These are phyloP conservation scores for Scleromitrula shiraiana DNA, from an alignment of 2,329 filamentous ascomycete species.

Conservation along the genomic window DNA sequence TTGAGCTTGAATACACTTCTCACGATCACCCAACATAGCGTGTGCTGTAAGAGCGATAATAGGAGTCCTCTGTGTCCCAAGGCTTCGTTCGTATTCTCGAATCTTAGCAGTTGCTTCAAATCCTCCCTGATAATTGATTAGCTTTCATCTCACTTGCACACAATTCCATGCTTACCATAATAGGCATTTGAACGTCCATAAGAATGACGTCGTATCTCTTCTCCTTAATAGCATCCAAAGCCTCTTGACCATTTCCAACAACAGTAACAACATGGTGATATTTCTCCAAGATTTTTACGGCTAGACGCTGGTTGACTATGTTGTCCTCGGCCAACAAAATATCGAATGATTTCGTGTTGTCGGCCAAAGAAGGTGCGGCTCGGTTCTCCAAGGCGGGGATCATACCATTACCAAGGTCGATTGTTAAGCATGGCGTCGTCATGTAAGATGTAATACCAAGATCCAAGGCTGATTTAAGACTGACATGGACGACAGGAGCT, in stretches of 20 bases:
- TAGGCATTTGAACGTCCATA: slow-evolving; percentile 99
- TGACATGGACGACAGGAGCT: slow-evolving; percentile 82
- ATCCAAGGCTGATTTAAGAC: slow-evolving; percentile 86
- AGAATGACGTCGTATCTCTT: slow-evolving; percentile 93
- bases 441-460: slow-evolving; percentile 98
- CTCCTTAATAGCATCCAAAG: slow-evolving; percentile 83
- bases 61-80: slow-evolving; percentile 74
- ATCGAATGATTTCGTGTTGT: slow-evolving; percentile 92
- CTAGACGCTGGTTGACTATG: slow-evolving; percentile 89
- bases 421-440: slow-evolving; percentile 90
- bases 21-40: slow-evolving; percentile 95
- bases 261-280: slow-evolving; percentile 91
- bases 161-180: slow-evolving; percentile 60
- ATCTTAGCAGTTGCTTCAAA: slow-evolving; percentile 98
- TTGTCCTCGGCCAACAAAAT: slow-evolving; percentile 96
- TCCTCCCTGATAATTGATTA: slow-evolving; percentile 59
- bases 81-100: slow-evolving; percentile 81
- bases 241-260: slow-evolving; percentile 89
- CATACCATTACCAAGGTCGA: slow-evolving; percentile 93
- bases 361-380: slow-evolving; percentile 81
- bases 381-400: slow-evolving; percentile 90
- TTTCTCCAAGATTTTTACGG: slow-evolving; percentile 94
- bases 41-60: slow-evolving; percentile 97
- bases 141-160: slow-evolving; percentile 9
- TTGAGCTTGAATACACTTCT: slow-evolving; percentile 96